Base-by-base conservation (phyloP, 2,329 filamentous ascomycete genomes). In the Elsinoe fawcettii region DNA sequence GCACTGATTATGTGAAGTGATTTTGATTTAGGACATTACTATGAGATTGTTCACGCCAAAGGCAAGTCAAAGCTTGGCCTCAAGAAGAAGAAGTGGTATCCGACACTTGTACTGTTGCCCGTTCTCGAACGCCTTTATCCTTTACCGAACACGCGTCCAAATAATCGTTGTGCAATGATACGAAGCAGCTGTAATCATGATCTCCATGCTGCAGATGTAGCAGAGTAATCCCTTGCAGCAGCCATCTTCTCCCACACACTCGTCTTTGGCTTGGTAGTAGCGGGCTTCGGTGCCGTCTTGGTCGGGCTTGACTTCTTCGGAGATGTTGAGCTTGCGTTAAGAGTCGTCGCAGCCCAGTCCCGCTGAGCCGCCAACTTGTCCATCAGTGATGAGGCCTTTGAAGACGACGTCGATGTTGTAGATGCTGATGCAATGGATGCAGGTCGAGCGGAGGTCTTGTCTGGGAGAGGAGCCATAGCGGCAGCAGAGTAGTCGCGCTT, bases 311-410 rank as follows among this genome's bases (percentile, higher is more conserved):
- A 39, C 6, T 39, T 53, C 20, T 30, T 36, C 32, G 23, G 18
- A 5, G 25, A 34, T 51, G 47, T 16, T 8, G 49, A 22, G 18
- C 30, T 53, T 14, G 49, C 32, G 23, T 27, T 27, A 8, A 36
- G 30, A 14, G 18, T 22, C 14, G 30, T 18, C 2, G 49, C 49
- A 25, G 49, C 49, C 25, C 20, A 53, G 18, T 53, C 32, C 3
- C 49, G 49, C 18, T 53, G 49, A 37, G 49, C 49, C 5, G 49
- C 49, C 20, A 53, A 3, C 49, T 53, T 53, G n/a, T 53, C 49
- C 14, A 53, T 20, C 49, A 53, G 32, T 5, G 49, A 37, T 12
- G 49, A 53, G 18, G 49, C 22, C 20, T 46, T 53, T 2, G 49
- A 37, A 1, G 49, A 53, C 9, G 49, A 37, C 34, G 49, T 53